Evolutionary conservation across 345 rosid genomes (phyloP).

Genomic region (Balakata baccata): DNA sequence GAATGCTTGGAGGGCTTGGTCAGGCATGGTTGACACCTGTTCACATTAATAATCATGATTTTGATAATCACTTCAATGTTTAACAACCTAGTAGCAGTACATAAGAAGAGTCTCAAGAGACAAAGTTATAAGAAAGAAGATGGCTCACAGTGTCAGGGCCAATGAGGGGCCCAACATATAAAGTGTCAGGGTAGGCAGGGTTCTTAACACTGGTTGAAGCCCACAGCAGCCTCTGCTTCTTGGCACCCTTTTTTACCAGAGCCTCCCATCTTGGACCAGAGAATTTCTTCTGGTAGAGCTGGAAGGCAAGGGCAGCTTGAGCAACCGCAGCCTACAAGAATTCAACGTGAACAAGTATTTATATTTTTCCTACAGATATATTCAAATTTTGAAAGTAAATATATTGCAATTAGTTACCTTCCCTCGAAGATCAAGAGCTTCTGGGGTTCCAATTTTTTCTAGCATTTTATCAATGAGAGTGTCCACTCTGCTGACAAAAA

Average conservation of each 20-base stretch:
- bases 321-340: slow-evolving; percentile 84
- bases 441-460: slow-evolving; percentile 86
- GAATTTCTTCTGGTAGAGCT: slow-evolving; percentile 95
- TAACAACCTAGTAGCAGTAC: no score
- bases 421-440: slow-evolving; percentile 93
- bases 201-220: slow-evolving; percentile 98
- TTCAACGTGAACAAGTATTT: slow-evolving; percentile 9
- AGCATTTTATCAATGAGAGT: slow-evolving; percentile 94
- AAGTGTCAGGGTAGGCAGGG: slow-evolving; percentile 86
- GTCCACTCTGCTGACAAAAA: slow-evolving; percentile 97
- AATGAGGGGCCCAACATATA: slow-evolving; percentile 82
- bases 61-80: no score
- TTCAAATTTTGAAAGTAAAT: neutral
- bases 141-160: slow-evolving; percentile 87
- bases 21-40: slow-evolving; percentile 99
- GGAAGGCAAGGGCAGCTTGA: slow-evolving; percentile 90
- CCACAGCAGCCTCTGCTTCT: slow-evolving; percentile 94
- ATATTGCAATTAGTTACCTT: slow-evolving; percentile 49
- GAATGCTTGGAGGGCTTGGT: slow-evolving; percentile 94
- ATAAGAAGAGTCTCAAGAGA: no score
- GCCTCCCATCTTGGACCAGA: slow-evolving; percentile 99
- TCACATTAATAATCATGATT: neutral
- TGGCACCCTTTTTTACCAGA: slow-evolving; percentile 89
- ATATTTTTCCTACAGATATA: neutral
- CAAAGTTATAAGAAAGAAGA: neutral